Evolutionary conservation across 257 asterid genomes (phyloP).

Genomic region (Echites panduratus): DNA sequence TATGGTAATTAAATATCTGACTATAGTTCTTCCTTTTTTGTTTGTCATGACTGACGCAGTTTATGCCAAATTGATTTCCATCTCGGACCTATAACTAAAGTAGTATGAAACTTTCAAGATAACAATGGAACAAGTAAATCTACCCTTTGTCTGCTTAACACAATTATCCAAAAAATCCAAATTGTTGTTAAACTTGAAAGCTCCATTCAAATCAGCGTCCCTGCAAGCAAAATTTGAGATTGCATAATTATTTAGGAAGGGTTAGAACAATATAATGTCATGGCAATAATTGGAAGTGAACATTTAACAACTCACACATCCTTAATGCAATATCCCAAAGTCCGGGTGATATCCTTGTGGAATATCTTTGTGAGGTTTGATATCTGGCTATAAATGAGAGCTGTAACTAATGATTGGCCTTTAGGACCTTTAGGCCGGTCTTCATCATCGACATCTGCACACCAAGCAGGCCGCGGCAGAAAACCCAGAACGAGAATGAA

Average conservation of each 20-base stretch:
- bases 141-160: conserved; percentile 64
- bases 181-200: conserved; percentile 64
- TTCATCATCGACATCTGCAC: conserved; percentile 47
- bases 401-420: conserved; percentile 50
- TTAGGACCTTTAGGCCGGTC: conserved; percentile 35
- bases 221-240: conserved; percentile 30
- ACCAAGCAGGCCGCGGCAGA: conserved; percentile 34
- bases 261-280: background rate
- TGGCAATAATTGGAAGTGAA: background rate
- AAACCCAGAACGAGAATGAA: conserved; percentile 40
- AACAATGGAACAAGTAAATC: background rate
- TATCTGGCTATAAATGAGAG: conserved; percentile 71
- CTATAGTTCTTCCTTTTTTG: background rate
- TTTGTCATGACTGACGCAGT: background rate
- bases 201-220: conserved; percentile 70
- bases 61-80: background rate
- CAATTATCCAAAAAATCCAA: conserved; percentile 82
- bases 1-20: background rate
- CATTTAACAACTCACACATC: conserved; percentile 60
- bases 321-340: conserved; percentile 68
- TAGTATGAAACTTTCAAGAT: background rate
- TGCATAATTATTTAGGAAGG: conserved; percentile 5
- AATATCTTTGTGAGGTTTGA: conserved; percentile 67
- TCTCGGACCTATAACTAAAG: background rate
- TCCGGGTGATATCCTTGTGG: conserved; percentile 48